Evolutionary conservation across 2,329 filamentous ascomycete species (phyloP).

Genomic region (Colletotrichum agaves): DNA sequence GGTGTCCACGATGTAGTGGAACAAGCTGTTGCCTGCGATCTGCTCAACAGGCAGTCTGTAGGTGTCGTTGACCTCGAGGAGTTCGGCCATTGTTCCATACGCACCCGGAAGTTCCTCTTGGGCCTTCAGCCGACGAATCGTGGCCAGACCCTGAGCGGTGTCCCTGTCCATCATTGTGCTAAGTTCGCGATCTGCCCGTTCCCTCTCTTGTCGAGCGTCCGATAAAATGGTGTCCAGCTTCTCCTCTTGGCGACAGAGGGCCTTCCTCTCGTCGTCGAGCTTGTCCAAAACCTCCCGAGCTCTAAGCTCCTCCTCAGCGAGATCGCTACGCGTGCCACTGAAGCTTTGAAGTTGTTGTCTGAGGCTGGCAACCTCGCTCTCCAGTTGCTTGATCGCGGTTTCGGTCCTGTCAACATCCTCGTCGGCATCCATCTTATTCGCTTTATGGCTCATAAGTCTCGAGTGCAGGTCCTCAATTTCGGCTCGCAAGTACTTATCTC

Average conservation of each 20-base stretch:
- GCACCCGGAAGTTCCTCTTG: slow-evolving; percentile 85
- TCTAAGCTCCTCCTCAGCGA: slow-evolving; percentile 78
- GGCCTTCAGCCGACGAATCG: slow-evolving; percentile 83
- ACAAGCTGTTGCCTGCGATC: slow-evolving; percentile 90
- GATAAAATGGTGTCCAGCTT: slow-evolving; percentile 82
- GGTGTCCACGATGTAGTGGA: slow-evolving; percentile 95
- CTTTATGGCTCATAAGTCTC: slow-evolving; percentile 82
- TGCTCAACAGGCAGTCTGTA: slow-evolving; percentile 93
- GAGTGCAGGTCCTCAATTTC: slow-evolving; percentile 85
- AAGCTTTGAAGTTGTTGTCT: slow-evolving; percentile 82
- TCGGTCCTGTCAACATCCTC: slow-evolving; percentile 84
- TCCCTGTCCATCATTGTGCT: slow-evolving; percentile 89
- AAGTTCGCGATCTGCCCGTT: slow-evolving; percentile 80
- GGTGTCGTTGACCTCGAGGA: slow-evolving; percentile 85
- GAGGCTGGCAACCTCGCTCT: slow-evolving; percentile 77
- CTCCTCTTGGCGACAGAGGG: slow-evolving; percentile 88
- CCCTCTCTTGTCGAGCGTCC: slow-evolving; percentile 80
- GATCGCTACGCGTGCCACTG: slow-evolving; percentile 75
- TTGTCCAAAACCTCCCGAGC: slow-evolving; percentile 83
- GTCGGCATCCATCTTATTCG: slow-evolving; percentile 83
- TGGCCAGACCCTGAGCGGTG: slow-evolving; percentile 87
- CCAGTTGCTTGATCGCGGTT: slow-evolving; percentile 75
- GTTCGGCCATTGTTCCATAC: slow-evolving; percentile 91
- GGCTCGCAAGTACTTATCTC: slow-evolving; percentile 82
- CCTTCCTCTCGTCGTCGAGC: slow-evolving; percentile 86